Conservation (phyloP, 805 yeast species). For the Wickerhamiella dianesei region DNA sequence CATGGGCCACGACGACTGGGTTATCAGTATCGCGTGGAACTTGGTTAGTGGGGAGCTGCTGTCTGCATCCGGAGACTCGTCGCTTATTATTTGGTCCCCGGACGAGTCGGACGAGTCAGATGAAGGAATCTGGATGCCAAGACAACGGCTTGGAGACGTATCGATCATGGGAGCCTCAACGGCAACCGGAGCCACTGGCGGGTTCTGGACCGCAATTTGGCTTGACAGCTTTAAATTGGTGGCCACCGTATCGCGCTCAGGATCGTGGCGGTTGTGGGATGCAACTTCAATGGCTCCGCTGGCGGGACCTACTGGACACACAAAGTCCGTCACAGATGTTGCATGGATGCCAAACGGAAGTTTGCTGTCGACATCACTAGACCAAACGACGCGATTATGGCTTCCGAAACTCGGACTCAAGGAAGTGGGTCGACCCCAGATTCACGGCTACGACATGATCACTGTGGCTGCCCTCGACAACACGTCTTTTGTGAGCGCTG, state of each 20-base stretch:
- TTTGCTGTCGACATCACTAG: conserved; percentile 66
- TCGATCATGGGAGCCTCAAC: conserved; percentile 95
- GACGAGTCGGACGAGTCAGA: conserved; percentile 55
- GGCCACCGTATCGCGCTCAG: conserved; percentile 79
- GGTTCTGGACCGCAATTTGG: conserved; percentile 65
- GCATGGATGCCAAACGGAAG: conserved; percentile 50
- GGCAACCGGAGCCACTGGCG: conserved; percentile 88
- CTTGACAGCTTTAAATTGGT: conserved; percentile 32
- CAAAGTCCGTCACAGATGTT: conserved; percentile 59
- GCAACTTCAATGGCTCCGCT: conserved; percentile 22
- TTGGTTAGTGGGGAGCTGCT: conserved; percentile 46
- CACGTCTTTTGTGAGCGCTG: conserved; percentile 73
- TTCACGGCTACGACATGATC: conserved; percentile 95
- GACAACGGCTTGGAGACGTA: conserved; percentile 73
- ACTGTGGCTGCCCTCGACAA: conserved; percentile 50
- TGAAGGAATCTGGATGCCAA: conserved; percentile 59
- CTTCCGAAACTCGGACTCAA: conserved; percentile 38
- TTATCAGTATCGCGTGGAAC: conserved; percentile 74
- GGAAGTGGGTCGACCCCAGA: conserved; percentile 93
- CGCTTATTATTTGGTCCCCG: conserved; percentile 88
- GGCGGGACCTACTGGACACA: conserved; percentile 61
- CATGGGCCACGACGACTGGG: conserved; percentile 99
- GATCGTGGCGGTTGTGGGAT: conserved; percentile 78
- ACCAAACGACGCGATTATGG: conserved; percentile 82
- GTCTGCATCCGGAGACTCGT: conserved; percentile 86